Percentiles rank a stretch among this genome's conserved stretches.
phyloP scores from a whole-genome alignment of 2,329 filamentous ascomycete genomes.

The Xylaria arbuscula region DNA sequence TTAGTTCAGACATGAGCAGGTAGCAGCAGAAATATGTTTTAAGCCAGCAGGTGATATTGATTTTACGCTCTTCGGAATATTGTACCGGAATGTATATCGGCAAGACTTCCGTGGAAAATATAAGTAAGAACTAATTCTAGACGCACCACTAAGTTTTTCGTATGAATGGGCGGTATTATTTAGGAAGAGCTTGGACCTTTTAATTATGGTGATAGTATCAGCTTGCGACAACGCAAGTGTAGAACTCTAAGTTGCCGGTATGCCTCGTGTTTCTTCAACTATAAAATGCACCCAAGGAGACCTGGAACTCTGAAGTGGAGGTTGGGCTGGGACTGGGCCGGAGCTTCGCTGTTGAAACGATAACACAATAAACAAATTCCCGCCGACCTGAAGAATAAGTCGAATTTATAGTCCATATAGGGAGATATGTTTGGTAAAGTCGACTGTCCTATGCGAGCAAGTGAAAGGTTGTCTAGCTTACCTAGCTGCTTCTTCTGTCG shows the following conservation, averaged over 20 bases:
- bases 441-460: too few species aligned
- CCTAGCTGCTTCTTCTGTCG: too few species aligned
- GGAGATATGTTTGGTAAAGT: background rate
- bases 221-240: background rate
- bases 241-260: background rate
- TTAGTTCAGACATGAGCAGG: too few species aligned
- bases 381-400: background rate
- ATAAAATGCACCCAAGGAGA: background rate
- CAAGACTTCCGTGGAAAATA: background rate
- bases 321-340: background rate
- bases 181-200: background rate
- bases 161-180: background rate
- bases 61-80: background rate
- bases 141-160: background rate
- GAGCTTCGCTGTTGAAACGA: background rate
- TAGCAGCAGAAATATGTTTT: too few species aligned
- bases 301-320: background rate
- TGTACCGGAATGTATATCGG: background rate
- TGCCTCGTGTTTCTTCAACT: background rate
- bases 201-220: background rate
- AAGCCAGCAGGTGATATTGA: background rate
- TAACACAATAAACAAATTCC: background rate
- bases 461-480: too few species aligned
- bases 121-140: background rate
- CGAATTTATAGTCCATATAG: background rate